Percentiles rank a stretch among this genome's conserved stretches.
phyloP scores from a whole-genome alignment of 2,329 filamentous ascomycete species.

The Hypoxylon sp. region DNA sequence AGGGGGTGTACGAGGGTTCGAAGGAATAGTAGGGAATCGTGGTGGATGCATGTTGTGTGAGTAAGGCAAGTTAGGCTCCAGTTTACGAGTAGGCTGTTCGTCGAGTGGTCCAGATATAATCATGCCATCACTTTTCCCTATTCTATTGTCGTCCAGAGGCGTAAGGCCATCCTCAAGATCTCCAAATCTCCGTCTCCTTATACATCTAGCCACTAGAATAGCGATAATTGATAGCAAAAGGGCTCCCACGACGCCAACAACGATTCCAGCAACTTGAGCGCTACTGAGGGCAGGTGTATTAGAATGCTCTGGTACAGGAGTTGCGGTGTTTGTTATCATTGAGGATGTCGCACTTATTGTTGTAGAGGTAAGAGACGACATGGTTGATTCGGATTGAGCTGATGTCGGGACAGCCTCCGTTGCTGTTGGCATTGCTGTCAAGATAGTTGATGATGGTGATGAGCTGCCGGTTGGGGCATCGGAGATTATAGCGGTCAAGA shows the following conservation, averaged over 20 bases:
- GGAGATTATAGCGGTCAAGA: constrained; percentile 66
- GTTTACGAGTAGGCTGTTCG: constrained; percentile 40
- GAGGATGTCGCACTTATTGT: constrained; percentile 27
- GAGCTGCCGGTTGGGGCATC: constrained; percentile 46
- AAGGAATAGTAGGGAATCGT: constrained; percentile 24
- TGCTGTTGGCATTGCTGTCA: constrained; percentile 19
- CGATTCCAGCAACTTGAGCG: constrained; percentile 65
- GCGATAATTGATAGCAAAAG: constrained; percentile 58
- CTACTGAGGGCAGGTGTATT: constrained; percentile 45
- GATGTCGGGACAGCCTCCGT: constrained; percentile 19
- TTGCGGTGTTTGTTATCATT: constrained; percentile 25
- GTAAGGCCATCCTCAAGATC: constrained; percentile 51
- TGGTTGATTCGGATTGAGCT: constrained; percentile 13
- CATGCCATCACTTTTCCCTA: constrained; percentile 46
- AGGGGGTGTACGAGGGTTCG: constrained; percentile 45
- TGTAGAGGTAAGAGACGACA: constrained; percentile 24
- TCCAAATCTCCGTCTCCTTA: constrained; percentile 52
- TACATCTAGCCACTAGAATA: constrained; percentile 55
- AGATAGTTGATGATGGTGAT: constrained; percentile 31
- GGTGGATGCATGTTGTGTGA: constrained; percentile 25
- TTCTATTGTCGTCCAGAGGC: constrained; percentile 49
- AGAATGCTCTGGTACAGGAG: constrained; percentile 27
- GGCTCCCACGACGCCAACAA: constrained; percentile 61
- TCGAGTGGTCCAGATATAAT: constrained; percentile 55
- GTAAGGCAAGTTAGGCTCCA: constrained; percentile 38